Base-by-base conservation (phyloP, 2,329 filamentous ascomycete genomes). In the Alternaria burnsii region DNA sequence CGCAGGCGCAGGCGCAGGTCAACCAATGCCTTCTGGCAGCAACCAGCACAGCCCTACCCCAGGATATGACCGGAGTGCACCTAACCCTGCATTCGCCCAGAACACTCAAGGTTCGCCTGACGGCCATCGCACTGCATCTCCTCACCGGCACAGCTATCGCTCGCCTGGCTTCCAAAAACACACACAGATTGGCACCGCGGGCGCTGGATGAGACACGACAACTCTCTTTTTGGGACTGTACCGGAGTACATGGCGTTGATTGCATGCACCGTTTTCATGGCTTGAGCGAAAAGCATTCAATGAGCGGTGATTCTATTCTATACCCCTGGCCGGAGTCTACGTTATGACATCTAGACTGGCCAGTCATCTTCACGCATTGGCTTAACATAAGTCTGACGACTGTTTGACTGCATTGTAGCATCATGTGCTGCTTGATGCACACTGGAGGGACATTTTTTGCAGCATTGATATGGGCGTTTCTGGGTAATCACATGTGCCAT, bases 81-180 rank as follows among this genome's bases (percentile, higher is more conserved):
- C 77, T 5, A 77, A 77, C 47, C 62, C 73, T 36, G 70, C 76
- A 1, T 80, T 75, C 55, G 71, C 71, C 24, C 71, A 75, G 16
- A 70, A 71, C 14, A 62, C 74, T n/a, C 72, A 76, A 42, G 74
- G 66, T 12, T 78, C 75, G 6, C 52, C 71, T 30, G 75, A 78
- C 50, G 74, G 72, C 40, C 74, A 78, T 55, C 73, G 76, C 9
- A 77, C 72, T 26, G 75, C 70, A 20, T 77, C 74, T 24, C 77
- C 76, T 26, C 76, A 78, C 62, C 72, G 77, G 32, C 75, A 79
- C 40, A 78, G 76, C 64, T 79, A 78, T 55, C 75, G 75, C 24
- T 75, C 74, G 28, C 75, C 76, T 18, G 72, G 72, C 24, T 75
- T 73, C 38, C 76, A 76, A 57, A 77, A 77, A 61, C 74, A 76